Evolutionary conservation across 2,329 filamentous ascomycete genomes (phyloP), one percentile per base, ranked within the genome.

Genomic region (Triangularia setosa): DNA sequence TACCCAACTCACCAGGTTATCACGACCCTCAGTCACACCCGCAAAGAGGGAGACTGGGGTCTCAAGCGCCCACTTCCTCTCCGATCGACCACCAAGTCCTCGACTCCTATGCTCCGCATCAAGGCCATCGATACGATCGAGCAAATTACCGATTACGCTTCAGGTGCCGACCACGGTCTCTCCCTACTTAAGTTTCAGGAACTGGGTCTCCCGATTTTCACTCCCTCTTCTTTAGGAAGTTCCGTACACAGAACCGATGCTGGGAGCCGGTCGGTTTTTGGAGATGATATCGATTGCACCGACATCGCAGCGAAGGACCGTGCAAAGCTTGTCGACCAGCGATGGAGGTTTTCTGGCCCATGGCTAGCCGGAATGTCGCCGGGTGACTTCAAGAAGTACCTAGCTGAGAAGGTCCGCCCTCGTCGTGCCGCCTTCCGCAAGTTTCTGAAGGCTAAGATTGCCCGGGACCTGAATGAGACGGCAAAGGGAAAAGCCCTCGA

Each of bases 151-250:
- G 93, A 97, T 73, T 98, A 93, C 77, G 83, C 87, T 68, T 93
- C 91, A 40, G 90, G 93, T 0, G 85, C 89, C 63, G 92, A 97
- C 75, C 92, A 96, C 77, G 85, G 88, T 60, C 80, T 92, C 70
- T 93, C 92, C 7, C 80, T 96, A 63, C 82, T 87, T 73, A 98
- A 97, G 80, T 97, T 90, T 80, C 90, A 92, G 74, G 91, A 96
- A 75, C 82, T 97, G 75, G 84, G 86, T 64, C 78, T 97, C 61
- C 87, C 91, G 5, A 79, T 60, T 21, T 21, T 97, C 65, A 84
- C 88, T 18, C 80, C 86, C 30, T 12, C 30, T 1, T 23, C 16
- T 2, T 23, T n/a, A 16, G 16, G 24, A 25, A 30, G 14, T 5
- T 28, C 35, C 2, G 21, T 7, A 18, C 40, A 53, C 25, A 18